Evolutionary conservation across 495 filamentous ascomycete species (phyloP), one percentile per base, ranked within the genome.

Genomic region (Parathielavia hyrcaniae): DNA sequence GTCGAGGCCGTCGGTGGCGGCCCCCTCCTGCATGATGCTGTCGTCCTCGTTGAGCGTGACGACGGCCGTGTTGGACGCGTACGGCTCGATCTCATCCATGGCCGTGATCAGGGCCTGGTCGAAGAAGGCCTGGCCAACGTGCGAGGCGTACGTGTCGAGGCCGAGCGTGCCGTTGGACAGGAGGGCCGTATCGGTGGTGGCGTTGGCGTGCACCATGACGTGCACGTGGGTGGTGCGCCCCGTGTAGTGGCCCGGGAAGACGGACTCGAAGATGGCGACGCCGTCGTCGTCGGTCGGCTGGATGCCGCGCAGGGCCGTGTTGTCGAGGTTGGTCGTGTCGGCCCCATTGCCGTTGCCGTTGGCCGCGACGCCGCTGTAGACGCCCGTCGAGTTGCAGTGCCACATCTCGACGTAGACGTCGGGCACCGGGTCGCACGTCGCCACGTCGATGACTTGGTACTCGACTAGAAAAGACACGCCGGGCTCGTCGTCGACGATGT

Each of bases 71-170:
- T 86, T 86, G 48, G 69, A 73, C 54, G 52, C 77, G 63, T 87
- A 87, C 0, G 79, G 80, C 50, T 69, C 70, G 11, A 71, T 77
- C n/a, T 71, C 66, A 62, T 84, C 79, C 40, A 87, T 81, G 36
- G 74, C 75, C 12, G 61, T 67, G 59, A 81, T 77, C 19, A 86
- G 76, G 34, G 72, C 75, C 62, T 86, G 77, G 53, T 81, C 80
- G 69, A 79, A 88, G 78, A 83, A 87, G 14, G 86, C 60, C 67
- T 87, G 83, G 56, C 83, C 71, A 53, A 85, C 72, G 66, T 87
- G 81, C n/a, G 74, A 69, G 43, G 81, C 69, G 6, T 63, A 64
- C 19, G 53, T 73, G 17, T 69, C 67, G 30, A 77, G 76, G 10
- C 77, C 69, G 39, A 79, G 61, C 17, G 77, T 82, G 61, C 72